Percentiles rank a stretch among this genome's conserved stretches.
These are phyloP conservation scores for Macaranga tanarius DNA, from an alignment of 441 rosid species.

Conservation along the genomic window DNA sequence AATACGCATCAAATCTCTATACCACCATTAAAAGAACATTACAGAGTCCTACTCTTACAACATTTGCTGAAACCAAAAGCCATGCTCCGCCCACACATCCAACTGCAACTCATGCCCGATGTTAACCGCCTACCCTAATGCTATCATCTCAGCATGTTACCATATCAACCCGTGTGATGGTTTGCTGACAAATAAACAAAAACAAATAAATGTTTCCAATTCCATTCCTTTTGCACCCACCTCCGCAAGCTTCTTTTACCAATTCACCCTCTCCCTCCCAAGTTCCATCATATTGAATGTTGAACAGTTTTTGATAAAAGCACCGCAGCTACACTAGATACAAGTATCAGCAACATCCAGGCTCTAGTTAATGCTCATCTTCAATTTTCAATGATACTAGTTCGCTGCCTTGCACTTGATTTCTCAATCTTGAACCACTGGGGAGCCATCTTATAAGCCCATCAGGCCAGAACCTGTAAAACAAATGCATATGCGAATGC, in stretches of 20 bases:
- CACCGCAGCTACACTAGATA: not conserved
- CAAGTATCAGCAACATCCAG: not conserved
- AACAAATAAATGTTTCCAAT: not conserved
- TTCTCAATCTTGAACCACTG: slow-evolving; percentile 40
- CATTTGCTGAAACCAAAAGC: too few species aligned
- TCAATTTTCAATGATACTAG: slow-evolving; percentile 66
- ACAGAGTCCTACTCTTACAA: too few species aligned
- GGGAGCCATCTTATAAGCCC: slow-evolving; percentile 62
- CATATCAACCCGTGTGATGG: too few species aligned
- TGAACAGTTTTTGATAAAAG: not conserved
- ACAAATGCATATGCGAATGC: slow-evolving; percentile 14
- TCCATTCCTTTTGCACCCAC: not conserved
- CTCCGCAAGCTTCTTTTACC: not conserved
- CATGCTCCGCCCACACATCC: too few species aligned
- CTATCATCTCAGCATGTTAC: too few species aligned
- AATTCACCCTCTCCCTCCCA: slow-evolving; percentile 6
- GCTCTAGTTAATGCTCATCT: slow-evolving; percentile 50
- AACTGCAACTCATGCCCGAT: not conserved
- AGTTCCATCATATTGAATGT: not conserved
- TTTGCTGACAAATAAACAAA: too few species aligned
- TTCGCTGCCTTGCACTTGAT: slow-evolving; percentile 68
- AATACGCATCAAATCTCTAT: too few species aligned
- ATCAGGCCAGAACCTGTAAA: slow-evolving; percentile 72
- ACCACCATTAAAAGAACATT: too few species aligned
- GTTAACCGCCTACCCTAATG: too few species aligned